Percentiles rank a stretch among this genome's conserved stretches.
phyloP scores from a whole-genome alignment of 768 basidiomycete species.

The Vararia minispora region DNA sequence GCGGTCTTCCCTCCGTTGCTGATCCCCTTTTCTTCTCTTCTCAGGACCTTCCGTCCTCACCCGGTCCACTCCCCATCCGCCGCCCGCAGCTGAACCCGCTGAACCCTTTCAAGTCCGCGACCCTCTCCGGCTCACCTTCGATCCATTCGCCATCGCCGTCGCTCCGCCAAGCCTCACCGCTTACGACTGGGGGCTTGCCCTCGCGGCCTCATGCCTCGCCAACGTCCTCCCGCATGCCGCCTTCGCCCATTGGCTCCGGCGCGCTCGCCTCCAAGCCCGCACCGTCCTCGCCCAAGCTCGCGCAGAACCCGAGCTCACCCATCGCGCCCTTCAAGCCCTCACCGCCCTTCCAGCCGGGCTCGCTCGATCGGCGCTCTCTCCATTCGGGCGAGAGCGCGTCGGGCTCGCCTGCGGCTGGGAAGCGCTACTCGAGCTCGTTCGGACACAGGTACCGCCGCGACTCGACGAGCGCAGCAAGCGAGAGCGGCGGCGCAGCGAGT shows the following conservation, averaged over 20 bases:
- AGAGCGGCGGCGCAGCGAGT: slow-evolving; percentile 29
- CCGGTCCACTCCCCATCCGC: slow-evolving; percentile 34
- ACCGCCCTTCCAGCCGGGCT: slow-evolving; percentile 28
- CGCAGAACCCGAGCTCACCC: no score
- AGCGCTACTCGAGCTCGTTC: slow-evolving; percentile 72
- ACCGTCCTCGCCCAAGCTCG: no score
- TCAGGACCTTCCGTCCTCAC: slow-evolving; percentile 27
- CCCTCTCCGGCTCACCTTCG: slow-evolving; percentile 34
- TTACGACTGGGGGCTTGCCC: slow-evolving; percentile 24
- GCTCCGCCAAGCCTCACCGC: slow-evolving; percentile 34
- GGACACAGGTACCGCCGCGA: slow-evolving; percentile 55
- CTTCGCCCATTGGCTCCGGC: slow-evolving; percentile 26
- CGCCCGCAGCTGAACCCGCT: slow-evolving; percentile 29
- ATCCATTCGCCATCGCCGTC: slow-evolving; percentile 38
- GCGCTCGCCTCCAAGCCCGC: slow-evolving; percentile 17
- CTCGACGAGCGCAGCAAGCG: slow-evolving; percentile 25
- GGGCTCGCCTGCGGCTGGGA: slow-evolving; percentile 25
- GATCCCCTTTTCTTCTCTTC: slow-evolving; percentile 2
- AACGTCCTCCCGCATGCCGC: slow-evolving; percentile 30
- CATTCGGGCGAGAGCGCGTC: slow-evolving; percentile 18
- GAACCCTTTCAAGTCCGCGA: slow-evolving; percentile 39
- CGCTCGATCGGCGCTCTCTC: slow-evolving; percentile 28
- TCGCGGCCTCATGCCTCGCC: slow-evolving; percentile 25
- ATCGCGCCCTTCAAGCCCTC: slow-evolving; percentile 28
- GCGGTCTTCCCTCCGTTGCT: no score